phyloP scores from a whole-genome alignment of 164 flowering plant species.

The Cinnamomum micranthum region DNA sequence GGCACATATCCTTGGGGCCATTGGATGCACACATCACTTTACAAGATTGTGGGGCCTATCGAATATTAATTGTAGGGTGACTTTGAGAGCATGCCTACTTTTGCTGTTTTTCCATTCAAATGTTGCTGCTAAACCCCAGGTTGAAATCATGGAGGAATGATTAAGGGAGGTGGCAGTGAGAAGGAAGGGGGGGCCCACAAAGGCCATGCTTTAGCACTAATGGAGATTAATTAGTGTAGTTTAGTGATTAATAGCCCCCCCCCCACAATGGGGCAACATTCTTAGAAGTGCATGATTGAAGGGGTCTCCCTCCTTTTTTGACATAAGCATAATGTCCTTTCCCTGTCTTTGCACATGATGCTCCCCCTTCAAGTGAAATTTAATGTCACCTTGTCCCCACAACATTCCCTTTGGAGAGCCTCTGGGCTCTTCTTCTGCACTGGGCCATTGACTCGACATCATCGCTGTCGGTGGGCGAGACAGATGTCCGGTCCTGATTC shows the following conservation, averaged over 20 bases:
- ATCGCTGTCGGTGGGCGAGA: no score
- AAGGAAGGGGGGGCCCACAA: neutral
- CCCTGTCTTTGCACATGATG: constrained; percentile 16
- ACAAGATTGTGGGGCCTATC: neutral
- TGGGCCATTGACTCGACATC: neutral
- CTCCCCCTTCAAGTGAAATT: neutral
- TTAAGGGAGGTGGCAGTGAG: neutral
- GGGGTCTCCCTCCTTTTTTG: constrained; percentile 1
- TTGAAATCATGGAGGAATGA: constrained; percentile 17
- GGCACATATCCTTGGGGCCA: no score
- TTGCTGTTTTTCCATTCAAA: neutral
- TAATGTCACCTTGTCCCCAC: constrained; percentile 14
- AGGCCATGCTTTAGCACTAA: neutral
- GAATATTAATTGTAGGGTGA: neutral
- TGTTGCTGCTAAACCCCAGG: neutral
- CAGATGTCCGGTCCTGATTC: no score
- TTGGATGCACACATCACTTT: neutral
- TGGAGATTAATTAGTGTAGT: neutral
- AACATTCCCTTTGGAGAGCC: neutral
- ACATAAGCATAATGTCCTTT: constrained; percentile 11
- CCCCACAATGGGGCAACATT: constrained; percentile 12
- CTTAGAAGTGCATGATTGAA: constrained; percentile 13
- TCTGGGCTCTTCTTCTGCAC: neutral
- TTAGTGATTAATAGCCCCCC: neutral
- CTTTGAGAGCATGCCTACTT: constrained; percentile 1